phyloP scores from a whole-genome alignment of 169 alveolate species.

The Perkinsus marinus region DNA sequence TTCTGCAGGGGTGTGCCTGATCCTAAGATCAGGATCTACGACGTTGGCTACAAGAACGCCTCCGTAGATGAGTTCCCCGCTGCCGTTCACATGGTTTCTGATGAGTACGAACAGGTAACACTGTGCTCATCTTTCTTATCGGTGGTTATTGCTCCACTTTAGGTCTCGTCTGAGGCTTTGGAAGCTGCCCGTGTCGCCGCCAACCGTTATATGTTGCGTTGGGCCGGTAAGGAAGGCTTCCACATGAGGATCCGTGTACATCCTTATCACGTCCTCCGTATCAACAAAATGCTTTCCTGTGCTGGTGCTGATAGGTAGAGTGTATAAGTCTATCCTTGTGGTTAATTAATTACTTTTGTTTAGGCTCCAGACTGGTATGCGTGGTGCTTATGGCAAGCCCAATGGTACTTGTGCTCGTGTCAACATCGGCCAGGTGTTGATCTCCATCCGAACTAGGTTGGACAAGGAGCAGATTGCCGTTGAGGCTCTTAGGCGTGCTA shows the following conservation, averaged over 20 bases:
- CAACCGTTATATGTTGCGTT: slow-evolving; percentile 86
- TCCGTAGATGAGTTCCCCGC: slow-evolving; percentile 91
- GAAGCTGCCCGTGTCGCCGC: slow-evolving; percentile 99
- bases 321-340: too few relatives aligned
- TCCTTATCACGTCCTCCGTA: slow-evolving; percentile 98
- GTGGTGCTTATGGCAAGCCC: slow-evolving; percentile 99
- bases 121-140: neutral
- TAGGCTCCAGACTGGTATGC: slow-evolving; percentile 96
- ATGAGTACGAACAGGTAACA: slow-evolving; percentile 86
- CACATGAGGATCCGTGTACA: slow-evolving; percentile 96
- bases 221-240: slow-evolving; percentile 93
- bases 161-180: slow-evolving; percentile 91
- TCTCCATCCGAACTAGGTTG: slow-evolving; percentile 82
- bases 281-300: slow-evolving; percentile 98
- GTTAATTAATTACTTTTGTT: neutral
- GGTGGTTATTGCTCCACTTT: neutral
- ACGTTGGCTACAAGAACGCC: slow-evolving; percentile 93
- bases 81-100: slow-evolving; percentile 92
- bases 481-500: slow-evolving; percentile 84
- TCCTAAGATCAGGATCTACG: slow-evolving; percentile 94
- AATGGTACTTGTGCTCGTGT: slow-evolving; percentile 92
- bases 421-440: slow-evolving; percentile 83
- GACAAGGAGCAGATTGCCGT: slow-evolving; percentile 21
- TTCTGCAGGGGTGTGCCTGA: slow-evolving; percentile 99
- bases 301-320: slow-evolving; percentile 96